Conservation (phyloP, 2,329 filamentous ascomycete species). For the Colletotrichum costaricense region DNA sequence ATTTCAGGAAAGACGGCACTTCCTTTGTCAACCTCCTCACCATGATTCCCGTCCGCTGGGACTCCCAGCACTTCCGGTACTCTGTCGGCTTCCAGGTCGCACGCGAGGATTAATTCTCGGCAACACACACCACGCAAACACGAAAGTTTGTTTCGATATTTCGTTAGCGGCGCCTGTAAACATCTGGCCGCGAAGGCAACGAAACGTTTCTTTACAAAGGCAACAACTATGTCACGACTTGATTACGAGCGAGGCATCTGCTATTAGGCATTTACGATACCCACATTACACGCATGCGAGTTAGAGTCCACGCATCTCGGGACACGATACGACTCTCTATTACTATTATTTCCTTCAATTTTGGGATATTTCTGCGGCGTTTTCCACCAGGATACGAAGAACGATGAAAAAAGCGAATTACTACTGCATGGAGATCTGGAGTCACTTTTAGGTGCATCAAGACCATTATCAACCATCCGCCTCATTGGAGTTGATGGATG, state of each 20-base stretch:
- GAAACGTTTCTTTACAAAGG: not conserved
- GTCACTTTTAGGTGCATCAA: slow-evolving; percentile 32
- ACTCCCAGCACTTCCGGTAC: slow-evolving; percentile 73
- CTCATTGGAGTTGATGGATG: slow-evolving; percentile 11
- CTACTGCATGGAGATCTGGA: not conserved
- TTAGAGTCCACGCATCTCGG: slow-evolving; percentile 12
- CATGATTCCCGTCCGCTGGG: slow-evolving; percentile 84
- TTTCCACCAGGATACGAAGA: not conserved
- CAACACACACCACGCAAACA: not conserved
- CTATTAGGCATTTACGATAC: slow-evolving; percentile 40
- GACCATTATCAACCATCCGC: not conserved
- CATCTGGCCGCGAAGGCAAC: not conserved
- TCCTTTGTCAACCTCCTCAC: slow-evolving; percentile 85
- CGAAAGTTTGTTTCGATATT: not conserved
- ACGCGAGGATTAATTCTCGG: slow-evolving; percentile 50
- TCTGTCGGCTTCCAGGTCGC: slow-evolving; percentile 87
- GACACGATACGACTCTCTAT: not conserved
- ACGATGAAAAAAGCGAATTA: not conserved
- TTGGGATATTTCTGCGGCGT: not conserved
- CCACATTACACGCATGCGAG: slow-evolving; percentile 22
- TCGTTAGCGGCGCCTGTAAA: too few relatives aligned
- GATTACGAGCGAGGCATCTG: slow-evolving; percentile 32
- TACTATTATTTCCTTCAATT: not conserved
- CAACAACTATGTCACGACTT: not conserved
- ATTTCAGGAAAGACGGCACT: slow-evolving; percentile 85